A percentile compares a stretch with the other conserved stretches of the same genome.
Conservation (phyloP, 2,329 filamentous ascomycete species). For the Claviceps citrina region DNA sequence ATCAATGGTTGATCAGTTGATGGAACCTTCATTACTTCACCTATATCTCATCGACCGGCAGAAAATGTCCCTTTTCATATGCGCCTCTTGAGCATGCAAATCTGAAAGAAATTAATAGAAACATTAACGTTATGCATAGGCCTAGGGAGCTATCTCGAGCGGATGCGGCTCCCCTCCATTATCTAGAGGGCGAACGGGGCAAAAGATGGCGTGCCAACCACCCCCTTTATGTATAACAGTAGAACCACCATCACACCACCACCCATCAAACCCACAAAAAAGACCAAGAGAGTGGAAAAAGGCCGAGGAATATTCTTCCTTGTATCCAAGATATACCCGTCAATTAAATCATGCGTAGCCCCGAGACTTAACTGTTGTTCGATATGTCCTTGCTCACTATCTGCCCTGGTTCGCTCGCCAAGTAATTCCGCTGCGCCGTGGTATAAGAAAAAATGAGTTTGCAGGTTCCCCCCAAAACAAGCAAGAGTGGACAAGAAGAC, state of each 20-base stretch:
- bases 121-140: slow-evolving; percentile 2
- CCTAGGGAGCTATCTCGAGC: neutral
- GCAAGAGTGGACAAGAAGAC: neutral
- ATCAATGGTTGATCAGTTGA: neutral
- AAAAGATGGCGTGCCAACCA: neutral
- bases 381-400: neutral
- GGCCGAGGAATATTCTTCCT: too few relatives aligned
- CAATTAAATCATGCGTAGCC: too few relatives aligned
- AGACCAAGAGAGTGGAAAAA: neutral
- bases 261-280: too few relatives aligned
- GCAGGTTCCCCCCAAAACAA: neutral
- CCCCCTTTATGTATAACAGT: too few relatives aligned
- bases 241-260: too few relatives aligned
- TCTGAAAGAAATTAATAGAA: too few relatives aligned
- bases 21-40: neutral
- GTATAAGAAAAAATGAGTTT: slow-evolving; percentile 2
- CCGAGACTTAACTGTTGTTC: neutral
- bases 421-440: neutral
- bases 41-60: neutral
- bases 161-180: too few relatives aligned
- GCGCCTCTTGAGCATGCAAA: neutral
- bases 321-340: too few relatives aligned
- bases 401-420: neutral
- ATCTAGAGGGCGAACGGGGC: too few relatives aligned
- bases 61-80: neutral